Conservation (phyloP, 2,329 filamentous ascomycete genomes). For the Ophiostoma triangulosporum region DNA sequence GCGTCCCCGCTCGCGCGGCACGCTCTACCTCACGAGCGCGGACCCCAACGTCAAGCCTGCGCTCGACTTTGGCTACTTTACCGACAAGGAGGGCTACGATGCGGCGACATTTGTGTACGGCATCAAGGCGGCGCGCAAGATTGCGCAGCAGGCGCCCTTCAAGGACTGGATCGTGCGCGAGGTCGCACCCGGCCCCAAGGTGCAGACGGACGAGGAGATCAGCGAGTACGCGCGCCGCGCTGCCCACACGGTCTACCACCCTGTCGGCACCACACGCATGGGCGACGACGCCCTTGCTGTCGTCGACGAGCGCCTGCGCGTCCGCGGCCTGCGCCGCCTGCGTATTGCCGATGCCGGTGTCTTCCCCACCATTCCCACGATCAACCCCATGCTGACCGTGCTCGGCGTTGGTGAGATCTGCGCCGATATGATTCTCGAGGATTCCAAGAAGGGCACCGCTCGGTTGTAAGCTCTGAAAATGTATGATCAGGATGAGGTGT, state of each 20-base stretch:
- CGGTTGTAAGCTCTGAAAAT: not conserved
- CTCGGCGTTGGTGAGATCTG: slow-evolving; percentile 70
- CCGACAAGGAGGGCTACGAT: slow-evolving; percentile 34
- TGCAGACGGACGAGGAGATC: slow-evolving; percentile 36
- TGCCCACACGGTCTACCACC: slow-evolving; percentile 15
- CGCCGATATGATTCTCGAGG: slow-evolving; percentile 69
- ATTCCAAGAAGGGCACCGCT: slow-evolving; percentile 33
- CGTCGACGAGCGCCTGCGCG: slow-evolving; percentile 14
- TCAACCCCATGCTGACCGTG: slow-evolving; percentile 56
- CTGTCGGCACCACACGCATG: slow-evolving; percentile 15
- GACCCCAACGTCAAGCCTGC: slow-evolving; percentile 16
- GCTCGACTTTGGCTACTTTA: slow-evolving; percentile 17
- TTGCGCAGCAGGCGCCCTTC: slow-evolving; percentile 13
- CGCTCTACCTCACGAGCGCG: slow-evolving; percentile 15
- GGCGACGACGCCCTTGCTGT: slow-evolving; percentile 13
- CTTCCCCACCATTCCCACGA: slow-evolving; percentile 15
- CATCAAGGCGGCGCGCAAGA: slow-evolving; percentile 12
- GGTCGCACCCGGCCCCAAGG: slow-evolving; percentile 50
- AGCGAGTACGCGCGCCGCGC: slow-evolving; percentile 14
- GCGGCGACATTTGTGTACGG: slow-evolving; percentile 13
- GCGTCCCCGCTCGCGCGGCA: slow-evolving; percentile 61
- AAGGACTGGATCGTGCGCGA: slow-evolving; percentile 14
- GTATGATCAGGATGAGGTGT: not conserved
- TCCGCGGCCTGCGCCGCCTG: slow-evolving; percentile 23
- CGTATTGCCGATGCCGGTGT: slow-evolving; percentile 16